phyloP scores from a whole-genome alignment of 2,329 filamentous ascomycete species.

The Rosellinia necatrix region DNA sequence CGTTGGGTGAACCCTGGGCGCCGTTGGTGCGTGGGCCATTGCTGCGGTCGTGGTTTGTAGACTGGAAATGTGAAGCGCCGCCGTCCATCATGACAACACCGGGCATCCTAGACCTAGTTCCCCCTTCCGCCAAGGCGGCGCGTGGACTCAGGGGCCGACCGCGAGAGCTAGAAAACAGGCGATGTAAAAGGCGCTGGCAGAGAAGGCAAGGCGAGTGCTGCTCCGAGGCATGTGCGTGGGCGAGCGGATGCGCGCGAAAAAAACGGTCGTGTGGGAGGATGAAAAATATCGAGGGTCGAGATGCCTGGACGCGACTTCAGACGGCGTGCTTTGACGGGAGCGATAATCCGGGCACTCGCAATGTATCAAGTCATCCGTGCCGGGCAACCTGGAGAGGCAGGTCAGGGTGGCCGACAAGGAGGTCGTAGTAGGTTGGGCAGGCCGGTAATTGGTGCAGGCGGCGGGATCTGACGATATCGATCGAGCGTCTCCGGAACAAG shows the following conservation, averaged over 20 bases:
- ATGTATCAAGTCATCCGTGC: not conserved
- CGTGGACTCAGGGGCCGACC: conserved; percentile 25
- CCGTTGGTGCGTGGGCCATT: conserved; percentile 46
- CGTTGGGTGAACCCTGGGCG: conserved; percentile 33
- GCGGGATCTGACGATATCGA: conserved; percentile 9
- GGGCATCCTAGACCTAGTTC: conserved; percentile 50
- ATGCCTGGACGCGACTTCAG: conserved; percentile 6
- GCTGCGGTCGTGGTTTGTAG: conserved; percentile 61
- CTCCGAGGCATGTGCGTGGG: conserved; percentile 28
- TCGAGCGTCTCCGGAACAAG: conserved; percentile 3
- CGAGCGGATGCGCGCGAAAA: conserved; percentile 15
- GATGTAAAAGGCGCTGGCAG: conserved; percentile 12
- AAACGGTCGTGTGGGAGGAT: not conserved
- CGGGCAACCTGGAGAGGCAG: not conserved
- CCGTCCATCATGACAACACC: conserved; percentile 61
- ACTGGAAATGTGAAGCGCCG: conserved; percentile 57
- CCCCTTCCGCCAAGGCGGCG: conserved; percentile 42
- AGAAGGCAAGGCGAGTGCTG: conserved; percentile 17
- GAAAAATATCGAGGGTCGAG: not conserved
- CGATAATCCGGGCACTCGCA: not conserved
- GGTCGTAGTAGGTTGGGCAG: not conserved
- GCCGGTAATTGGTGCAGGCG: conserved; percentile 1
- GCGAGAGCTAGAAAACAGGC: conserved; percentile 11
- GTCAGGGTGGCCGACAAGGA: not conserved
- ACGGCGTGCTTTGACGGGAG: not conserved